Evolutionary conservation across 192 early-diverging fungal genomes (phyloP).

Genomic region (Lunasporangiospora selenospora): DNA sequence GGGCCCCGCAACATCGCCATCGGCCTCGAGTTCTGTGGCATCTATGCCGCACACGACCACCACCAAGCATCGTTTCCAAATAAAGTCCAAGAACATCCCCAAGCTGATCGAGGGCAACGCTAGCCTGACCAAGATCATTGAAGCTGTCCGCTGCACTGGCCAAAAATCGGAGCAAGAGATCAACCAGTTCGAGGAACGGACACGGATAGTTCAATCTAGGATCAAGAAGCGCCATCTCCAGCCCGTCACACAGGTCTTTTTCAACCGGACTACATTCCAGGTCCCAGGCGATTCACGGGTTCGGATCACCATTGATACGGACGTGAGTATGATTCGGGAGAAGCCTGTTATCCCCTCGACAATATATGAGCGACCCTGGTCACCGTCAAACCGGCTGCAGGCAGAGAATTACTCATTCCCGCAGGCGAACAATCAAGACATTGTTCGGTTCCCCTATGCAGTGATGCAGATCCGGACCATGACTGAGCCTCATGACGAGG

Average conservation of each 20-base stretch:
- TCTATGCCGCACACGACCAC: no score
- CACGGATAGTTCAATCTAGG: conserved; percentile 21
- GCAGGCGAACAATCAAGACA: conserved; percentile 27
- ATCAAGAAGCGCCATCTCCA: conserved; percentile 29
- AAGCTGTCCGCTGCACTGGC: conserved; percentile 23
- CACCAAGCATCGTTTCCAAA: conserved; percentile 43
- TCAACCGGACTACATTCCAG: conserved; percentile 59
- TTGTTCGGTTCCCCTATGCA: conserved; percentile 43
- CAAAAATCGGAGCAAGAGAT: conserved; percentile 40
- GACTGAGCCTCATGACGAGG: conserved; percentile 55
- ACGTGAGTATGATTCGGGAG: conserved; percentile 57
- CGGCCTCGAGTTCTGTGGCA: no score
- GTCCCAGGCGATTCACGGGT: conserved; percentile 55
- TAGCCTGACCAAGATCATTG: conserved; percentile 23
- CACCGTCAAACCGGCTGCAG: conserved; percentile 62
- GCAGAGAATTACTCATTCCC: conserved; percentile 48
- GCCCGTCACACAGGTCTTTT: conserved; percentile 43
- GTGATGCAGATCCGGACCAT: conserved; percentile 43
- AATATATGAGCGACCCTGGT: conserved; percentile 15
- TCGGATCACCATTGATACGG: conserved; percentile 52
- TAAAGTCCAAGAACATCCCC: conserved; percentile 44
- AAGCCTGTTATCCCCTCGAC: conserved; percentile 3
- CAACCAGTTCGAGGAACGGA: conserved; percentile 27
- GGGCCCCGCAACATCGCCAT: no score
- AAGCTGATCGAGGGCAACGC: conserved; percentile 27